Evolutionary conservation across 108 stramenopile genomes (phyloP).

Genomic region (Parmales sp.): DNA sequence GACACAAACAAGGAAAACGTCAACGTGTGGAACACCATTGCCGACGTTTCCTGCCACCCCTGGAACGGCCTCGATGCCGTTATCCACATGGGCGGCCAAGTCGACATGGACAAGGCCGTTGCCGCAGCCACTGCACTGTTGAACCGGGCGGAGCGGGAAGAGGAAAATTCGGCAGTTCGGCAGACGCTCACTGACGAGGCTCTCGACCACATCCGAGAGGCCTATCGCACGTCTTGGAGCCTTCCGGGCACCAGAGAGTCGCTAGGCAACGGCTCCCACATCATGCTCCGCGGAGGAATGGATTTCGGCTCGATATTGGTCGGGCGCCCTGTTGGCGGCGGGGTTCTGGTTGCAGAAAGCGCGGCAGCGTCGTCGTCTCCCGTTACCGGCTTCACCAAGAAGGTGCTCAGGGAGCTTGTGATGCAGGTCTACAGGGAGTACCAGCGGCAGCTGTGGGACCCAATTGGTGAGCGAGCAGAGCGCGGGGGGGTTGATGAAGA

Average conservation of each 20-base stretch:
- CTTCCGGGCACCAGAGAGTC: slow-evolving; percentile 12
- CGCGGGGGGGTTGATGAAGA: no score
- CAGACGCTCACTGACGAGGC: slow-evolving; percentile 4
- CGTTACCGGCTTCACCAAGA: not conserved
- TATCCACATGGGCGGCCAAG: slow-evolving; percentile 11
- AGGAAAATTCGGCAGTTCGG: not conserved
- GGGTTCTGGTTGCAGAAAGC: no score
- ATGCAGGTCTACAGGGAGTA: slow-evolving; percentile 15
- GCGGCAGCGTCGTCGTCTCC: not conserved
- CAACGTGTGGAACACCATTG: not conserved
- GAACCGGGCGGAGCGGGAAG: slow-evolving; percentile 3
- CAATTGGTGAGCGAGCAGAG: no score
- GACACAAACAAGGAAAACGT: not conserved
- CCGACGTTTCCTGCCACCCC: not conserved
- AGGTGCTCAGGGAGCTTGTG: not conserved
- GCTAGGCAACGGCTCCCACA: not conserved
- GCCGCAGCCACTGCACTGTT: not conserved
- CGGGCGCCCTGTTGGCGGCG: no score
- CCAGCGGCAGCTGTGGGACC: slow-evolving; percentile 18
- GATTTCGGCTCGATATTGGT: not conserved
- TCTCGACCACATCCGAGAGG: slow-evolving; percentile 7
- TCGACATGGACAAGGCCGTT: slow-evolving; percentile 2
- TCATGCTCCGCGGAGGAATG: slow-evolving; percentile 5
- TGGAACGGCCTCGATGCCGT: not conserved
- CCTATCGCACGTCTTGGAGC: slow-evolving; percentile 8